Conservation (phyloP, 768 basidiomycete genomes). For the Kwoniella bestiolae region DNA sequence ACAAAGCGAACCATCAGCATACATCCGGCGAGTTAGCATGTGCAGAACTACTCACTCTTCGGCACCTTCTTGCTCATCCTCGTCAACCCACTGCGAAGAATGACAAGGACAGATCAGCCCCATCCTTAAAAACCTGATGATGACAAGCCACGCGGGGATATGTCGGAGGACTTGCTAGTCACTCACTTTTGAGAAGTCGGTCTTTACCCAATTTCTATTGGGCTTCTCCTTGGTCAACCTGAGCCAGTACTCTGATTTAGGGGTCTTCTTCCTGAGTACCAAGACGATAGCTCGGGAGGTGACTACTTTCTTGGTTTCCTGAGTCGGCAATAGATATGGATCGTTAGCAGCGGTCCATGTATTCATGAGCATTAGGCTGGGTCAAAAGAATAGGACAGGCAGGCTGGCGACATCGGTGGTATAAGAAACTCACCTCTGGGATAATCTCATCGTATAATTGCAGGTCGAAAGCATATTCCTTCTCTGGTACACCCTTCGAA, state of each 20-base stretch:
- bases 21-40: too few species aligned
- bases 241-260: constrained; percentile 82
- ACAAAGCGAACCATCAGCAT: background rate
- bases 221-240: constrained; percentile 86
- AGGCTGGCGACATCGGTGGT: too few species aligned
- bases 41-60: constrained; percentile 54
- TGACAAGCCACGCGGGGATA: background rate
- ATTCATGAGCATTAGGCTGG: too few species aligned
- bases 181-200: constrained; percentile 76
- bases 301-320: constrained; percentile 68
- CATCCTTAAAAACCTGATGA: too few species aligned
- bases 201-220: constrained; percentile 82
- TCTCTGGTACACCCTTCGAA: constrained; percentile 61
- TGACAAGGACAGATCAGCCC: constrained; percentile 7
- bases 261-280: constrained; percentile 79
- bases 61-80: constrained; percentile 87
- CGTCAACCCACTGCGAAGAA: constrained; percentile 77
- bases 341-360: too few species aligned
- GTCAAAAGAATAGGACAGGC: too few species aligned
- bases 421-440: constrained; percentile 66
- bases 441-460: constrained; percentile 76
- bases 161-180: too few species aligned
- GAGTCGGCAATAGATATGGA: too few species aligned
- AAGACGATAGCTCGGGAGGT: constrained; percentile 71
- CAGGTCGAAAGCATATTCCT: constrained; percentile 74